These are phyloP conservation scores for Talaromyces sp. DNA, from an alignment of 2,329 filamentous ascomycete genomes.

Conservation along the genomic window DNA sequence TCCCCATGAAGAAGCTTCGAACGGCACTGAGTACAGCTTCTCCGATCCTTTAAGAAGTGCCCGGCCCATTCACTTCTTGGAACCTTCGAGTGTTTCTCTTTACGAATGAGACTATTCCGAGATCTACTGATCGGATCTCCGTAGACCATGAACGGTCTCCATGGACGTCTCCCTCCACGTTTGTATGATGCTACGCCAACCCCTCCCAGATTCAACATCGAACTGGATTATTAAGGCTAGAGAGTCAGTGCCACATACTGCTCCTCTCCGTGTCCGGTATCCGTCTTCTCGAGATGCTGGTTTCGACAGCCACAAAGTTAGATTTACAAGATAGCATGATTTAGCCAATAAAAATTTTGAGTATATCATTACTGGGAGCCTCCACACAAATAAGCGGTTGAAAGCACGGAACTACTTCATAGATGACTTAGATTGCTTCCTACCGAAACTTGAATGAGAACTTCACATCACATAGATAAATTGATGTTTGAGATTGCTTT, in stretches of 20 bases:
- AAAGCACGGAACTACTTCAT: too few relatives aligned
- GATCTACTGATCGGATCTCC: background rate
- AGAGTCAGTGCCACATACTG: background rate
- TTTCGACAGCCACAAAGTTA: background rate
- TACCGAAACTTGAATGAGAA: too few relatives aligned
- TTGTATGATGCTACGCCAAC: constrained; percentile 7
- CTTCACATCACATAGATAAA: too few relatives aligned
- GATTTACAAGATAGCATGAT: constrained; percentile 1
- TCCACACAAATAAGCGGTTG: too few relatives aligned
- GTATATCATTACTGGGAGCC: too few relatives aligned
- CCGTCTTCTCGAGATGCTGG: background rate
- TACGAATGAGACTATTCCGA: constrained; percentile 2
- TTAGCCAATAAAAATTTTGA: background rate
- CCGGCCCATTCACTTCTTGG: background rate
- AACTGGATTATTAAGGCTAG: background rate
- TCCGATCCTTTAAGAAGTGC: background rate
- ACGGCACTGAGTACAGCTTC: constrained; percentile 3
- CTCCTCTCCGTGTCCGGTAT: background rate
- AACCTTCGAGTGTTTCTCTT: background rate
- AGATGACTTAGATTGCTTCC: too few relatives aligned
- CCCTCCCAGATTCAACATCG: background rate
- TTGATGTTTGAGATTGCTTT: too few relatives aligned
- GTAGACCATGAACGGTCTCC: background rate
- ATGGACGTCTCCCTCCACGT: constrained; percentile 21
- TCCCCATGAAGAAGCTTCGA: constrained; percentile 19